Evolutionary conservation across 208 protist genomes (phyloP).

Genomic region (Novymonas esmeraldas): DNA sequence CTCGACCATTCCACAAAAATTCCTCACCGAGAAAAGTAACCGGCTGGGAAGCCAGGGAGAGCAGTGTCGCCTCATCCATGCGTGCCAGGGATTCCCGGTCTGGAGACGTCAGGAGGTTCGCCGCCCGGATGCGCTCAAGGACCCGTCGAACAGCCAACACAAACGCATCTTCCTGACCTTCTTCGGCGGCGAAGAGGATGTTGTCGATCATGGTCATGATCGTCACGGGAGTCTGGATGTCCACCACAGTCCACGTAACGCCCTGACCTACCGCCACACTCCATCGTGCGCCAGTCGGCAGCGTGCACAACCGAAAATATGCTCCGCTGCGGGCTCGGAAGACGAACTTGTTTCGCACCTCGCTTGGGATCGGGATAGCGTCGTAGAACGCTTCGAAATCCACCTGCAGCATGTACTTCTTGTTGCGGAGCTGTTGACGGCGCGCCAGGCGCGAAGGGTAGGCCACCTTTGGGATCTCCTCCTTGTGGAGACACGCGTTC

Average conservation of each 20-base stretch:
- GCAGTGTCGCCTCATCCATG: conserved; percentile 8
- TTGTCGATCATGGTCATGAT: conserved; percentile 2
- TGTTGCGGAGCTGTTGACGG: neutral
- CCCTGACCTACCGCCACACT: conserved; percentile 1
- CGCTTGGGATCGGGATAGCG: neutral
- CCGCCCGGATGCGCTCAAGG: conserved; percentile 12
- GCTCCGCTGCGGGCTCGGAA: neutral
- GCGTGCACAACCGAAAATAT: neutral
- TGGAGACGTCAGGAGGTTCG: conserved; percentile 20
- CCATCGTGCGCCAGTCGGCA: conserved; percentile 3
- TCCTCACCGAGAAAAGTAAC: conserved; percentile 24
- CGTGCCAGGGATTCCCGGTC: conserved; percentile 1
- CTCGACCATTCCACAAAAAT: conserved; percentile 9
- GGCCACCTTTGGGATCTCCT: neutral
- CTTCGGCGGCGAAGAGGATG: neutral
- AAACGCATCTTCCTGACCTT: neutral
- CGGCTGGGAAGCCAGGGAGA: neutral
- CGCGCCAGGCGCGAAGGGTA: neutral
- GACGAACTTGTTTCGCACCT: neutral
- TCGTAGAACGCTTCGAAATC: neutral
- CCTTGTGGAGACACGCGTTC: neutral
- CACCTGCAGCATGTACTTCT: neutral
- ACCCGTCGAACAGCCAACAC: neutral
- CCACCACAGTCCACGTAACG: neutral
- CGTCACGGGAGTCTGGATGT: neutral